These are phyloP conservation scores for Alternaria longipes DNA, from an alignment of 2,329 filamentous ascomycete species.

Conservation along the genomic window DNA sequence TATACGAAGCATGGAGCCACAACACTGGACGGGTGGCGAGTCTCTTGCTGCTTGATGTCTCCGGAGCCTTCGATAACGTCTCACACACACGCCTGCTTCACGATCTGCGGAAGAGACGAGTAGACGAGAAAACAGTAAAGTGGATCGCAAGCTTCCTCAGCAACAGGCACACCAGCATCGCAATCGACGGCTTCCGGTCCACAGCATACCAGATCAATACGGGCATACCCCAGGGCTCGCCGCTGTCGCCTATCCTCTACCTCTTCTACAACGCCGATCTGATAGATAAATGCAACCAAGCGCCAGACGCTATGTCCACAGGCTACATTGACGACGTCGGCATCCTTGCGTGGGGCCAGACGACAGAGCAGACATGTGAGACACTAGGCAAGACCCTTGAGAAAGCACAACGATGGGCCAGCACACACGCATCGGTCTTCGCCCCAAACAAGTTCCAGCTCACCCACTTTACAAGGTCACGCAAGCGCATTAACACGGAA, in stretches of 20 bases:
- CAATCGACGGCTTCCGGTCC: slow-evolving; percentile 24
- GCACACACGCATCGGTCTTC: slow-evolving; percentile 37
- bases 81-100: slow-evolving; percentile 34
- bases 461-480: slow-evolving; percentile 35
- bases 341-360: slow-evolving; percentile 27
- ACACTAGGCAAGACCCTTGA: slow-evolving; percentile 23
- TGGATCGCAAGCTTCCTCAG: slow-evolving; percentile 32
- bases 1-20: slow-evolving; percentile 33
- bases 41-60: slow-evolving; percentile 45
- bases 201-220: slow-evolving; percentile 23
- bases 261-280: slow-evolving; percentile 47
- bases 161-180: slow-evolving; percentile 24
- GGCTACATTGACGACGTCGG: slow-evolving; percentile 38
- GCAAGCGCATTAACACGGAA: slow-evolving; percentile 21
- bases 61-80: slow-evolving; percentile 42
- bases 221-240: slow-evolving; percentile 43
- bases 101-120: slow-evolving; percentile 25
- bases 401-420: slow-evolving; percentile 32
- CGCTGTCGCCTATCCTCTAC: slow-evolving; percentile 44
- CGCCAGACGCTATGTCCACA: slow-evolving; percentile 18
- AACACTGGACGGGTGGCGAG: slow-evolving; percentile 30
- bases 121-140: slow-evolving; percentile 25
- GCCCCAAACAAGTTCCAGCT: slow-evolving; percentile 43
- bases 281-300: slow-evolving; percentile 29
- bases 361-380: slow-evolving; percentile 27